Evolutionary conservation across 352 stramenopile genomes (phyloP), one percentile per base, ranked within the genome.

Genomic region (Hyaloperonospora arabidopsidis): DNA sequence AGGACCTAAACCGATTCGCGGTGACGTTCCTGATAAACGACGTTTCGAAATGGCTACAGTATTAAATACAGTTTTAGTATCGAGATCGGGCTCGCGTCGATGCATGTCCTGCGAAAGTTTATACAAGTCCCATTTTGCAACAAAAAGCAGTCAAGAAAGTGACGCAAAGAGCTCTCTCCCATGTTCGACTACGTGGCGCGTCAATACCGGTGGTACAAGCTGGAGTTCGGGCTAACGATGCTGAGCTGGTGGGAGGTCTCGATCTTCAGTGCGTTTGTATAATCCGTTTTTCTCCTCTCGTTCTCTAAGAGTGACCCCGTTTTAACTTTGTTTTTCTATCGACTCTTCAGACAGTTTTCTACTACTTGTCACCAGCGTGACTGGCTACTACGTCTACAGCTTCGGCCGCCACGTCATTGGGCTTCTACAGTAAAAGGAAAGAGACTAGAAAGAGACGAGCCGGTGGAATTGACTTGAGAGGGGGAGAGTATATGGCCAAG

Each of bases 191-290:
- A 70, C 66, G 40, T 84, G 35, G 66, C 71, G 66, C 74, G 74
- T 39, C 67, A 86, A 52, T 92, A 92, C 64, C 74, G 76, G 59
- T 86, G 76, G 76, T 92, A 92, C 77, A 92, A 92, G 74, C 68
- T 92, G 41, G 82, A 92, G 78, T 92, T 89, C 52, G 82, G 79
- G 18, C 74, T 92, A 54, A 86, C 82, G 23, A 87, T 92, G 74
- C 67, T 92, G 18, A 88, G 74, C 65, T 77, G 76, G 60, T 87
- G 79, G 70, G 82, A 92, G 57, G 77, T 84, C 25, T 55, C 76
- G n/a, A 83, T 86, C 65, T 89, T 89, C 70, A 89, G 82, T 92
- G 67, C 65, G 82, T 89, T 7, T 4, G 25, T 8, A 10, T 32
- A 32, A 10, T 8, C 8, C 25, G 8, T 8, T 18, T 1, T 15